Evolutionary conservation across 495 filamentous ascomycete species (phyloP).

Genomic region (Xylaria sp.): DNA sequence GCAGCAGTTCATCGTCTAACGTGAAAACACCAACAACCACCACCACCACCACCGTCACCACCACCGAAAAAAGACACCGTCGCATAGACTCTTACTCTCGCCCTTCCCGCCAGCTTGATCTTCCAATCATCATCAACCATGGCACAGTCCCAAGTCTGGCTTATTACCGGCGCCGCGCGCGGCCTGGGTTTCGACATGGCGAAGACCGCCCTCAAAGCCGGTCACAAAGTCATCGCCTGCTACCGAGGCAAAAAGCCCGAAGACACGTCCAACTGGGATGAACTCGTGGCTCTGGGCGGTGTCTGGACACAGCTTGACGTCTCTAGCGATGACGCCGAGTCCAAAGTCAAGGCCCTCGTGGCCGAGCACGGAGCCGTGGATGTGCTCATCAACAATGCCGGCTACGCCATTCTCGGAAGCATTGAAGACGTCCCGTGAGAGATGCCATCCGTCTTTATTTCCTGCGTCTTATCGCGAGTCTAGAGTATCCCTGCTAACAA

Average conservation of each 20-base stretch:
- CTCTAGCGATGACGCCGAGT: conserved; percentile 40
- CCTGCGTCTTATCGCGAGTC: neutral
- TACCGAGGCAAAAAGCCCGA: conserved; percentile 43
- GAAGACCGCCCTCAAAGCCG: conserved; percentile 42
- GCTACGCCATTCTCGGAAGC: conserved; percentile 49
- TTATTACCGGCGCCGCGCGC: conserved; percentile 55
- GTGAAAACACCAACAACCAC: too few relatives aligned
- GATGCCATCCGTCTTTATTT: neutral
- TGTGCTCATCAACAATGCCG: conserved; percentile 60
- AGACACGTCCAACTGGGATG: conserved; percentile 32
- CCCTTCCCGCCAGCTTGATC: conserved; percentile 1
- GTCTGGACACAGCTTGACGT: conserved; percentile 50
- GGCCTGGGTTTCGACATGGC: conserved; percentile 51
- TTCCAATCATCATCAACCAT: conserved; percentile 21
- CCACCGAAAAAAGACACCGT: neutral
- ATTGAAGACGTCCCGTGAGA: conserved; percentile 52
- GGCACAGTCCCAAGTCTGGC: conserved; percentile 46
- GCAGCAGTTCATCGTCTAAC: neutral
- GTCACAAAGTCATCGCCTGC: conserved; percentile 52
- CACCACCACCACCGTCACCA: too few relatives aligned
- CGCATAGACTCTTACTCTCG: conserved; percentile 1
- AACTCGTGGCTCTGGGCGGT: conserved; percentile 49
- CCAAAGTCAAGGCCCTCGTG: conserved; percentile 41
- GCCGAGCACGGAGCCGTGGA: conserved; percentile 53
- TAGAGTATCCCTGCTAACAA: neutral